A percentile compares a stretch with the other conserved stretches of the same genome.
Evolutionary conservation across 2,329 filamentous ascomycete species (phyloP).

Genomic region (Ophiosphaerella narmari): DNA sequence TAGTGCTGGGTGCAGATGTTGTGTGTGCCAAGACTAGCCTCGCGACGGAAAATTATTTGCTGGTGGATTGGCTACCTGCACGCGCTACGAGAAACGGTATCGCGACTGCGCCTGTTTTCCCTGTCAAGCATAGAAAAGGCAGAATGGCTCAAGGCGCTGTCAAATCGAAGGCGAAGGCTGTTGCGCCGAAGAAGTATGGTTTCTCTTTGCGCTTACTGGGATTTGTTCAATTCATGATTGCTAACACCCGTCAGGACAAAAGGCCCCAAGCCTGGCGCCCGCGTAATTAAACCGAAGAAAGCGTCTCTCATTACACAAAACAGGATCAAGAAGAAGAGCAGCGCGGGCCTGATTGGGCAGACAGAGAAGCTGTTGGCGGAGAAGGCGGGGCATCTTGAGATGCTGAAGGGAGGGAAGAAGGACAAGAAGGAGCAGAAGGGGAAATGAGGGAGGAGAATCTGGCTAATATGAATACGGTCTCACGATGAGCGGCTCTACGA

Average conservation of each 20-base stretch:
- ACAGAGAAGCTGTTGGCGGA: constrained; percentile 71
- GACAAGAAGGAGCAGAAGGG: constrained; percentile 36
- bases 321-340: constrained; percentile 69
- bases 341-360: constrained; percentile 64
- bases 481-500: too few species aligned
- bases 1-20: constrained; percentile 9
- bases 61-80: background rate
- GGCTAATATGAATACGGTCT: too few species aligned
- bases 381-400: constrained; percentile 71
- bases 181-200: constrained; percentile 46
- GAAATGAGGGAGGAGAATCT: background rate
- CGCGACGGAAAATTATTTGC: constrained; percentile 19
- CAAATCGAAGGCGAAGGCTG: constrained; percentile 50
- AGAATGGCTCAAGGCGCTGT: constrained; percentile 55
- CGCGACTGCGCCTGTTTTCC: constrained; percentile 4
- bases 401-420: constrained; percentile 70
- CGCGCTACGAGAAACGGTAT: constrained; percentile 1
- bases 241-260: constrained; percentile 19
- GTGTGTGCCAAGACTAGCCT: constrained; percentile 13
- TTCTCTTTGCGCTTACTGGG: background rate
- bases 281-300: constrained; percentile 71
- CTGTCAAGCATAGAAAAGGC: background rate
- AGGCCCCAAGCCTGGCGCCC: constrained; percentile 62
- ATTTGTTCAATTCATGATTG: too few species aligned
- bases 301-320: constrained; percentile 62